A percentile compares a stretch with the other conserved stretches of the same genome.
Conservation (phyloP, 176 grass and related monocot species). For the Echinochloa phyllopogon region DNA sequence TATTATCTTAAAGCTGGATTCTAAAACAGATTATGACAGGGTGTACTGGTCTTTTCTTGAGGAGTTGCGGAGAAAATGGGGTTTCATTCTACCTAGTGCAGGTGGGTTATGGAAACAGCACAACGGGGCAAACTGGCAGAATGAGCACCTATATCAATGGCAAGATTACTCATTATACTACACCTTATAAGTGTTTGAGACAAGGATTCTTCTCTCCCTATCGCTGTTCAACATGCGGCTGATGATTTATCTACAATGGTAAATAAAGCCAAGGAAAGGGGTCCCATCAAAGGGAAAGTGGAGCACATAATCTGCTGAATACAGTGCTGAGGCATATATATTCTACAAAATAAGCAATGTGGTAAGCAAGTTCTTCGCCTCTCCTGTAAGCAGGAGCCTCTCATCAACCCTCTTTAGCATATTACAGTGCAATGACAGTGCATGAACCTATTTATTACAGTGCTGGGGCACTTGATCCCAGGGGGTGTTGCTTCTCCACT, state of each 20-base stretch:
- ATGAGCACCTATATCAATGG: background rate
- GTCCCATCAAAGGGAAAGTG: background rate
- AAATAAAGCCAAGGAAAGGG: slow-evolving; percentile 7
- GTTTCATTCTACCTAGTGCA: background rate
- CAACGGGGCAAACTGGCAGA: background rate
- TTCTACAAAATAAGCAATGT: background rate
- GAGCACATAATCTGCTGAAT: background rate
- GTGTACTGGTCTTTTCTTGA: background rate
- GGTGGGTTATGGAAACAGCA: background rate
- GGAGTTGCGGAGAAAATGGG: background rate
- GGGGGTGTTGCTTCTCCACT: background rate
- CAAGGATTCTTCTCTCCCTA: background rate
- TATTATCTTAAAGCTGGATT: background rate
- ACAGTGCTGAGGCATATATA: background rate
- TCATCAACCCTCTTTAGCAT: background rate
- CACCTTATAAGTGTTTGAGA: background rate
- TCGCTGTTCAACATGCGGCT: background rate
- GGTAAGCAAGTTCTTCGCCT: background rate
- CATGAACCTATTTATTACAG: background rate
- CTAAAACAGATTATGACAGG: background rate
- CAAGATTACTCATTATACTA: background rate
- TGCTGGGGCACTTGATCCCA: background rate
- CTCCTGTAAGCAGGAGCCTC: background rate
- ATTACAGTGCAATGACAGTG: background rate
- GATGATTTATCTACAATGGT: background rate